Base-by-base conservation (phyloP, 352 stramenopile genomes). In the Globisporangium mamillatum region DNA sequence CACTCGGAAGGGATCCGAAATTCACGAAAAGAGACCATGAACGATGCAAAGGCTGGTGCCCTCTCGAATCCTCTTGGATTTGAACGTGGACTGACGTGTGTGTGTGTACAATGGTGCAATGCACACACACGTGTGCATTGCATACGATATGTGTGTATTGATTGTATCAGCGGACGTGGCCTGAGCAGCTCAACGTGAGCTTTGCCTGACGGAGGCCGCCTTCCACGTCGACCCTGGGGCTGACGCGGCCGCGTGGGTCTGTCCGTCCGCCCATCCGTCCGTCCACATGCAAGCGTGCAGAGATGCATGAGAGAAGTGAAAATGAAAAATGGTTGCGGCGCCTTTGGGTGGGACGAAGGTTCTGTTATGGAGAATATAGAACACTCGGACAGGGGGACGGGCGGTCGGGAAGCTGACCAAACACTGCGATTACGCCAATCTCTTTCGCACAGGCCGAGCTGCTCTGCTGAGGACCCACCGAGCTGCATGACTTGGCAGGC, bases 391-490 rank as follows among this genome's bases (percentile, higher is more conserved):
- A 50, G 16, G 6, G 16, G 20, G 55, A 46, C 12, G 38, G 38
- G 53, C 22, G 32, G 38, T 46, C 38, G 38, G 20, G 5, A 46
- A 46, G 38, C 20, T 63, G 58, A 55, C 36, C 16, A 50, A 54
- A 38, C 36, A 64, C 59, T 64, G 22, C 36, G 59, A 64, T 64
- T 64, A 64, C 59, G 59, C 22, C 14, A 54, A 64, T 64, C 59
- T 64, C 59, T 5, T 64, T 64, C 59, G 59, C 25, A 44, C 16
- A 50, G 27, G n/a, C 20, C 48, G 8, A 55, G 48, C n/a, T 20
- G n/a, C 7, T 16, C 48, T 55, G 27, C 29, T 9, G 18, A 44
- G 20, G 32, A 24, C 29, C 56, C 56, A 61, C 56, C 56, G 56
- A 61, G 55, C 20, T 38, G 32, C 32, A 60, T 14, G 9, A 8